Conservation (phyloP, 306 rosid species). For the Casuarina equisetifolia region DNA sequence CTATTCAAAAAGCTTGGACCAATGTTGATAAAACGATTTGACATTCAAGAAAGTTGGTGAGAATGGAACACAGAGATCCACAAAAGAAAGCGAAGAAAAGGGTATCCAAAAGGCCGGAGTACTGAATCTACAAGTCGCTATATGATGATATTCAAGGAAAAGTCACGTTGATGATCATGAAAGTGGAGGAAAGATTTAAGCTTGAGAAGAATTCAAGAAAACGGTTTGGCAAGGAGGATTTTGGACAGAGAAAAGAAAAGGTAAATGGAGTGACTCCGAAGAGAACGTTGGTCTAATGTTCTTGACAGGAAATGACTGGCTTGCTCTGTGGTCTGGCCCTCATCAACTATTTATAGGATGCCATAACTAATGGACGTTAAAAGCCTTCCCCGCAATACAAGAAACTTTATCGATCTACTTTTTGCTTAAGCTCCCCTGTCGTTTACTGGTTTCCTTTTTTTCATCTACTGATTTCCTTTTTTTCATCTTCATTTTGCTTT, state of each 20-base stretch:
- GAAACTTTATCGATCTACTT: slow-evolving; percentile 12
- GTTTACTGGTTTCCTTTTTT: slow-evolving; percentile 15
- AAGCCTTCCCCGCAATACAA: slow-evolving; percentile 15
- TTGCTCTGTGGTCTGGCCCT: slow-evolving; percentile 21
- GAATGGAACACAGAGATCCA: background rate
- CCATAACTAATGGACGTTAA: slow-evolving; percentile 55
- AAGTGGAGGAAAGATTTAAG: slow-evolving; percentile 22
- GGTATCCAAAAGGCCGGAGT: background rate
- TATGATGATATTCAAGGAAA: background rate
- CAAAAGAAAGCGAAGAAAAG: background rate
- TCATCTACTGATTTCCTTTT: background rate
- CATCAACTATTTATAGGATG: slow-evolving; percentile 58
- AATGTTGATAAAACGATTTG: background rate
- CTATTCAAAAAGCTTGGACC: background rate
- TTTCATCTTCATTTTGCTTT: background rate
- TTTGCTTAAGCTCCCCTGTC: background rate
- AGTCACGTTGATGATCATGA: slow-evolving; percentile 8
- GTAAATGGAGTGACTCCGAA: slow-evolving; percentile 16
- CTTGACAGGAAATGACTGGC: slow-evolving; percentile 48
- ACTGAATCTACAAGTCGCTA: background rate
- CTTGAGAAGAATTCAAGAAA: slow-evolving; percentile 21
- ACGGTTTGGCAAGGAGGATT: slow-evolving; percentile 31
- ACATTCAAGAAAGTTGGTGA: slow-evolving; percentile 6
- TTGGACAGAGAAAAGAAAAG: slow-evolving; percentile 15
- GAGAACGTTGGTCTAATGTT: slow-evolving; percentile 41